Evolutionary conservation across 1,284 basidiomycete genomes (phyloP), one percentile per base, ranked within the genome.

Genomic region (Cryptococcus depauperatus): DNA sequence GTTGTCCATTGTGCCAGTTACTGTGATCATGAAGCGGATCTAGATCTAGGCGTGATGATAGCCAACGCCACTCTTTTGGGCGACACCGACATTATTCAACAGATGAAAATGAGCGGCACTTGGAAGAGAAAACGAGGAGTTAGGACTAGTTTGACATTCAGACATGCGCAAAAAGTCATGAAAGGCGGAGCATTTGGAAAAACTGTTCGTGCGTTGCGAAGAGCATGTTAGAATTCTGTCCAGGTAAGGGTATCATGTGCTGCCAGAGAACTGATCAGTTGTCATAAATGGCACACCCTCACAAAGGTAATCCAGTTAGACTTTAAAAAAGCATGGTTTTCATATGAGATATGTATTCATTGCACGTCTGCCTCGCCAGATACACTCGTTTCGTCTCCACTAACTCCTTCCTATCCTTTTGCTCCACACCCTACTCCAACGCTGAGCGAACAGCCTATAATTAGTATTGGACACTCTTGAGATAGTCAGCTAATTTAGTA

Each of bases 101-200:
- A 68, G 10, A 58, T 82, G 34, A 47, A 54, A 32, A 60, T 72
- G 22, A 78, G 79, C 13, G 76, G 76, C 14, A 63, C 64, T 14
- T 71, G 88, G 59, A 65, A 66, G 49, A 74, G 30, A 4, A 51
- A 54, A 18, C 54, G 91, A 52, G 71, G 71, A 6, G 77, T 76
- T 25, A 73, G 91, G 58, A 78, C 85, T 44, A 93, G 88, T 68
- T 68, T 95, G 59, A 95, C 90, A 1, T 95, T 87, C 67, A 77
- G 91, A 39, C 85, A 86, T 59, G 85, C 91, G 5, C 76, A 76
- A 50, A 82, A 77, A 58, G 80, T 85, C 14, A 62, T 71, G 26
- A 70, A 67, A 47, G 67, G 62, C n/a, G 62, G 60, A 9, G 54
- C 52, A 21, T 56, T 64, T 19, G 50, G 54, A 19, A 41, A 59